Percentiles rank a stretch among this genome's conserved stretches.
Evolutionary conservation across 306 rosid species (phyloP).

Genomic region (Prunus kanzakura): DNA sequence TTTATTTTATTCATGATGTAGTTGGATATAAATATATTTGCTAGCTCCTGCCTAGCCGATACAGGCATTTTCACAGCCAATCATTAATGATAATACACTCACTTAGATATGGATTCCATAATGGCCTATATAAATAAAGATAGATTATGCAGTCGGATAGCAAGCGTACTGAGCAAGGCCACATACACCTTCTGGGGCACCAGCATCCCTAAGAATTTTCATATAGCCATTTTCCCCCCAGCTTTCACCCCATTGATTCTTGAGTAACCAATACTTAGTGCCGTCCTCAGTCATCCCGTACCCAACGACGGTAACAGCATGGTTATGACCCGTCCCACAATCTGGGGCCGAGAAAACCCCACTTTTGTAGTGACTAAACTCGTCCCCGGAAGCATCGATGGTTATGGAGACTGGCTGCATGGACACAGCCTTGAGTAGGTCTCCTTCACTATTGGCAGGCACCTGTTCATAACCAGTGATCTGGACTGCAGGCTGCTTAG

Average conservation of each 20-base stretch:
- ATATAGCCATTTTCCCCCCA: slow-evolving; percentile 36
- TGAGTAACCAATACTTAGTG: slow-evolving; percentile 20
- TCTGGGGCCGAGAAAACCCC: slow-evolving; percentile 1
- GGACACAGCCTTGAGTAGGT: slow-evolving; percentile 15
- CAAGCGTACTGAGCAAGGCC: not conserved
- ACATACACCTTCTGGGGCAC: not conserved
- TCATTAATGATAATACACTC: too few relatives aligned
- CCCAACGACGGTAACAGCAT: slow-evolving; percentile 20
- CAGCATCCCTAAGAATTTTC: not conserved
- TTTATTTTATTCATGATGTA: too few relatives aligned
- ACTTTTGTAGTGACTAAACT: not conserved
- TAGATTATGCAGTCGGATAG: not conserved
- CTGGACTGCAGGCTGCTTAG: not conserved
- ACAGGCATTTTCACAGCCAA: too few relatives aligned
- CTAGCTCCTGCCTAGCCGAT: too few relatives aligned
- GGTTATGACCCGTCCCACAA: not conserved
- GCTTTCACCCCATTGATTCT: slow-evolving; percentile 5
- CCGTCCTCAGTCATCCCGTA: slow-evolving; percentile 19
- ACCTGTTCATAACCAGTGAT: not conserved
- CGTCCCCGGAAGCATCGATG: not conserved
- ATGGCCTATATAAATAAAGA: too few relatives aligned
- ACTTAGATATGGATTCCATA: too few relatives aligned
- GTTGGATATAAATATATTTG: too few relatives aligned
- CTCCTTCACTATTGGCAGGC: not conserved
- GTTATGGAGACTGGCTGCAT: slow-evolving; percentile 14